Conservation (phyloP, 148 eudicot species). For the Salicornia ramosissima region DNA sequence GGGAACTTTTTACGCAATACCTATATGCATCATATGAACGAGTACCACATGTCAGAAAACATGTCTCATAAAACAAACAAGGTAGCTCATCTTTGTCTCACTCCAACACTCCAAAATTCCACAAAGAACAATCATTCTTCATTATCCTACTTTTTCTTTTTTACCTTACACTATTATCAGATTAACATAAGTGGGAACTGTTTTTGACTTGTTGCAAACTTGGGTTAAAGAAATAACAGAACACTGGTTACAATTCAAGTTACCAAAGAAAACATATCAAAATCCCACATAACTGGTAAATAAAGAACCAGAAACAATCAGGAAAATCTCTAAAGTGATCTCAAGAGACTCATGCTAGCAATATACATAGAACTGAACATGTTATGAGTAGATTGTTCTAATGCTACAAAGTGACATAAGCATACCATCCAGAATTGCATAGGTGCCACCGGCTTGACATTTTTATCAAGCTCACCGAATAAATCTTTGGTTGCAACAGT, state of each 20-base stretch:
- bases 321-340: neutral
- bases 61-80: slow-evolving; percentile 1
- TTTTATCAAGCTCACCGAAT: slow-evolving; percentile 85
- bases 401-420: slow-evolving; percentile 10
- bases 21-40: slow-evolving; percentile 26
- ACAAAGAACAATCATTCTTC: neutral
- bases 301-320: neutral
- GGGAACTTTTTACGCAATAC: slow-evolving; percentile 89
- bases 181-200: neutral
- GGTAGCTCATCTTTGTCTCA: neutral
- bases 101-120: neutral
- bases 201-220: neutral
- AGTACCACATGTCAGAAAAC: neutral
- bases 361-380: neutral
- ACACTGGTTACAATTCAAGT: neutral
- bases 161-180: neutral
- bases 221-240: neutral
- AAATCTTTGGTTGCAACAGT: slow-evolving; percentile 88
- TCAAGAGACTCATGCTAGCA: neutral
- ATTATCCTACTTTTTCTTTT: neutral
- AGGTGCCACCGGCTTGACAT: slow-evolving; percentile 88
- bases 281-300: neutral
- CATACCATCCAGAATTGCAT: slow-evolving; percentile 91
- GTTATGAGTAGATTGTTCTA: neutral
- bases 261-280: neutral